Base-by-base conservation (phyloP, 257 asterid species). In the Solanum habrochaites region DNA sequence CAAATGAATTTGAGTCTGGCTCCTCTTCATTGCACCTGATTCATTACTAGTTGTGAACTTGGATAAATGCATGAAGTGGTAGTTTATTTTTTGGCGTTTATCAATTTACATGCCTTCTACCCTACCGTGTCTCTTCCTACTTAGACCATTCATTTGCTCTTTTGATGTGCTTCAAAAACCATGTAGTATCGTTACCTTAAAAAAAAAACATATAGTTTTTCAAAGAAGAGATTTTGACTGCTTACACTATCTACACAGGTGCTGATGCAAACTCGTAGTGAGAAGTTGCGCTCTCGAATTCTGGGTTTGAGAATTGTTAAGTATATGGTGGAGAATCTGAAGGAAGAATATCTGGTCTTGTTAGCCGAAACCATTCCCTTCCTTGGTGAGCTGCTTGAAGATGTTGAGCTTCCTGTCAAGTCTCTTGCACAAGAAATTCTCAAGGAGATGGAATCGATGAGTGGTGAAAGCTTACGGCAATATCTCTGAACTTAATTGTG, bases 371-470 rank as follows among this genome's bases (percentile, higher is more conserved):
- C 98, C 35, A 95, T 97, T 52, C 98, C 98, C 27, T 95, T 95
- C 95, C 94, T 97, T 18, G 95, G 96, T 12, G 98, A 97, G 88
- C 85, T 95, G 92, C 97, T 97, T 5, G 99, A 97, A 94, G 99
- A 97, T 80, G 89, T 74, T 2, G 98, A 95, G 86, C 90, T 87
- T 39, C 89, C 97, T 32, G 98, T 97, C 49, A 97, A 95, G 91
- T 87, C 96, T 49, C 98, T 97, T 77, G 94, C 99, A 0, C 99
- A 97, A 89, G 98, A 97, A 62, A 91, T 94, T 83, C 89, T 94
- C 12, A 93, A 90, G 88, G 98, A 97, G 87, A 93, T 97, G 96
- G 99, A 97, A 86, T 83, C 88, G 18, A 52, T 94, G 89, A 95
- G 98, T 20, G 98, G 98, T 3, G 99, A 97, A 91, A 95, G 96